Base-by-base conservation (phyloP, 2,329 filamentous ascomycete species). In the Pseudogymnoascus sp. region DNA sequence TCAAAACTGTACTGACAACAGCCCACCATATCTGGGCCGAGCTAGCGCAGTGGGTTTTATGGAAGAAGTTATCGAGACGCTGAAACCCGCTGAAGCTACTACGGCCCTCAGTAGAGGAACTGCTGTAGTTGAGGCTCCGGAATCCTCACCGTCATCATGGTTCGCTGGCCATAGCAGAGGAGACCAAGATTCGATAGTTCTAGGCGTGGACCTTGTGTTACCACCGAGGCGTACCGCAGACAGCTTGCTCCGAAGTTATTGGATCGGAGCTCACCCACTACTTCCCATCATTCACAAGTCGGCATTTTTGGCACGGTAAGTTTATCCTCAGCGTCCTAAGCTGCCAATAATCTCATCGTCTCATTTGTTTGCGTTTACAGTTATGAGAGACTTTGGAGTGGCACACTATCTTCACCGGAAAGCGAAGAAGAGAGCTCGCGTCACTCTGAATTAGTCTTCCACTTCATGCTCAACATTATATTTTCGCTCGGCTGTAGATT, bases 401-500 rank as follows among this genome's bases (percentile, higher is more conserved):
- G 18, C 10, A 12, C 36, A 31, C 39, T 16, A 18, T 7, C n/a
- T 7, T 10, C 26, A 42, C 11, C 16, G 31, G 10, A 26, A 18
- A 29, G 7, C 11, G 12, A 26, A n/a, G 36, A 7, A 39, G 16
- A 34, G 47, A 26, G 14, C 26, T 23, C 36, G 14, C 26, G 26
- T 8, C 23, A 62, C 11, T 34, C 61, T 12, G 60, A 54, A 37
- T 29, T 14, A 10, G 26, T 64, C 12, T 69, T 69, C 54, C 63
- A 68, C 34, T 64, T 64, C 54, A 62, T 65, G 21, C 65, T 71
- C 18, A 72, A 71, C 40, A 42, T 67, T 26, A 66, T 71, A 6
- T 68, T 72, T 63, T 70, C 71, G 3, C 62, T 72, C 7, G 70
- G 69, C 5, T 64, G 59, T 16, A 65, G 62, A 31, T 68, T 40